A percentile compares a stretch with the other conserved stretches of the same genome.
Evolutionary conservation across 2,329 filamentous ascomycete genomes (phyloP).

Genomic region (Ascochyta rabiei): DNA sequence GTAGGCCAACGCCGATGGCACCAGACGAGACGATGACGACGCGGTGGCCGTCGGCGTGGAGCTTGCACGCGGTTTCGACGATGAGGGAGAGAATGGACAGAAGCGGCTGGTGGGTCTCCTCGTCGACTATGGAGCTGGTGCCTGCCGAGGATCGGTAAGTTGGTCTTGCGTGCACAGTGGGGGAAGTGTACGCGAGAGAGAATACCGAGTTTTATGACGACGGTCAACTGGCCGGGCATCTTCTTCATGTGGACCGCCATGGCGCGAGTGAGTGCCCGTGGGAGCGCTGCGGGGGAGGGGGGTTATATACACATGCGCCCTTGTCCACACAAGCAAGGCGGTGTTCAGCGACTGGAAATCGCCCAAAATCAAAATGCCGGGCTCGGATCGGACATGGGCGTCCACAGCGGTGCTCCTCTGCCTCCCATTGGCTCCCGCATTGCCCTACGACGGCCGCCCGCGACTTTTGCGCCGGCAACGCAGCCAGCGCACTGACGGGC

Average conservation of each 20-base stretch:
- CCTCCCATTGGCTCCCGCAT: slow-evolving; percentile 32
- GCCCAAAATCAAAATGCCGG: slow-evolving; percentile 22
- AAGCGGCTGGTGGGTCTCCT: slow-evolving; percentile 90
- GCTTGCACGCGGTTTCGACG: slow-evolving; percentile 87
- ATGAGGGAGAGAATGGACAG: slow-evolving; percentile 90
- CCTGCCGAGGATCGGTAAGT: slow-evolving; percentile 61
- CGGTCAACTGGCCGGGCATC: slow-evolving; percentile 63
- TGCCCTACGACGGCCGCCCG: slow-evolving; percentile 10
- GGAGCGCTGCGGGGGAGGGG: neutral
- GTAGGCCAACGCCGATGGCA: slow-evolving; percentile 91
- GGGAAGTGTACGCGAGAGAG: slow-evolving; percentile 32
- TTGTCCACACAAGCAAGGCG: slow-evolving; percentile 1
- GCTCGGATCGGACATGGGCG: slow-evolving; percentile 22
- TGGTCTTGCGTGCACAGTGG: slow-evolving; percentile 26
- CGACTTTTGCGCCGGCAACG: slow-evolving; percentile 30
- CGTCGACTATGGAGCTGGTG: slow-evolving; percentile 98
- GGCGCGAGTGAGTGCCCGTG: neutral
- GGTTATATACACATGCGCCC: neutral
- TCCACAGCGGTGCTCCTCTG: slow-evolving; percentile 1
- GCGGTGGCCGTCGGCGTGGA: slow-evolving; percentile 88
- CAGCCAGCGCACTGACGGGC: slow-evolving; percentile 17
- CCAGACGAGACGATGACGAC: slow-evolving; percentile 97
- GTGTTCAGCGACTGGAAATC: slow-evolving; percentile 24
- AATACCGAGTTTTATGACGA: slow-evolving; percentile 87
- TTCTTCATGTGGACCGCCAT: slow-evolving; percentile 57